A percentile compares a stretch with the other conserved stretches of the same genome.
These are phyloP conservation scores for Suillus cothurnatus DNA, from an alignment of 768 basidiomycete genomes.

Conservation along the genomic window DNA sequence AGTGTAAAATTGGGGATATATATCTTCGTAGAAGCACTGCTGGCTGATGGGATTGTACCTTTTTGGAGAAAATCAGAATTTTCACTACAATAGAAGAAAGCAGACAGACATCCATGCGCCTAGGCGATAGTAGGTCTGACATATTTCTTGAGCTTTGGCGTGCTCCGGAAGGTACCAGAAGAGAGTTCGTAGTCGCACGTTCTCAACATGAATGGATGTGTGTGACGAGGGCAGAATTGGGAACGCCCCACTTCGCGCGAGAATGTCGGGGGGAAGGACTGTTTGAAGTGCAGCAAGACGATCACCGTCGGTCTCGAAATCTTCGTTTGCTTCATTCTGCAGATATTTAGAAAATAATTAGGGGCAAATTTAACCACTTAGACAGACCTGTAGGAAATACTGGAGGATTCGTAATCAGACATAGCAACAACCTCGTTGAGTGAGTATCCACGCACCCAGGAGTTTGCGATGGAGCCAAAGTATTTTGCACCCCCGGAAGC, in stretches of 20 bases:
- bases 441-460: conserved; percentile 54
- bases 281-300: conserved; percentile 51
- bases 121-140: conserved; percentile 60
- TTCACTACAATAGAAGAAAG: conserved; percentile 6
- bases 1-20: conserved; percentile 60
- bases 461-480: conserved; percentile 75
- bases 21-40: conserved; percentile 61
- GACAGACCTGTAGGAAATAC: conserved; percentile 76
- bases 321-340: conserved; percentile 64
- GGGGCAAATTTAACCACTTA: conserved; percentile 2
- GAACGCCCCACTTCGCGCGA: conserved; percentile 65
- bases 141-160: conserved; percentile 61
- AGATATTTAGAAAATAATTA: conserved; percentile 13
- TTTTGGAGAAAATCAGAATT: conserved; percentile 13
- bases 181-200: conserved; percentile 55
- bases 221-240: conserved; percentile 53
- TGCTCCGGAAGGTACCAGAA: conserved; percentile 71
- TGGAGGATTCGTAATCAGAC: conserved; percentile 31
- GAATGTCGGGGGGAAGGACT: conserved; percentile 62
- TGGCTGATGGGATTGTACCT: conserved; percentile 72
- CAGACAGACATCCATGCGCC: conserved; percentile 70
- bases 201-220: conserved; percentile 40
- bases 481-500: conserved; percentile 75
- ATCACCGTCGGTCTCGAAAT: conserved; percentile 49
- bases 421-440: conserved; percentile 9